Evolutionary conservation across 192 early-diverging fungal genomes (phyloP), one percentile per base, ranked within the genome.

Genomic region (Gonapodya prolifera): DNA sequence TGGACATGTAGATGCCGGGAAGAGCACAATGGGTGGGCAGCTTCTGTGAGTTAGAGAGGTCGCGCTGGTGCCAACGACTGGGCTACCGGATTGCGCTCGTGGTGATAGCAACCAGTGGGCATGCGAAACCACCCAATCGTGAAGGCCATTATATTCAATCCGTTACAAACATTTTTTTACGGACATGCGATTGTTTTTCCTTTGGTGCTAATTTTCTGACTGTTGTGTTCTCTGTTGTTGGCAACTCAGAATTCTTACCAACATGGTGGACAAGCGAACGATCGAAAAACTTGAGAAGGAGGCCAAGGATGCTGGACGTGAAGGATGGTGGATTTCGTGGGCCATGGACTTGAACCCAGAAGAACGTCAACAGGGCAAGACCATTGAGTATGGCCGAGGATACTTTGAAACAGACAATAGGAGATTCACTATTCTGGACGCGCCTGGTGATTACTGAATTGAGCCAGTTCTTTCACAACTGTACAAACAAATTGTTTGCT

Each of bases 271-370:
- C 82, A 96, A 98, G 89, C 91, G 98, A 82, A 98, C 96, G 2
- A 89, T 99, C 92, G 98, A 99, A 82, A 99, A 99, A 81, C 97
- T 96, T 84, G 95, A 99, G 86, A 92, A 91, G 82, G 98, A 99
- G 81, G 98, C 98, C 80, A 96, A 96, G 86, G 98, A 98, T 81
- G 90, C 90, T 34, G 95, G 95, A 74, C 90, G 96, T 81, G 98
- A 99, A 78, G 94, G 95, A 16, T 99, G 96, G 96, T 98, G 96
- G 78, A 86, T 99, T 78, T 97, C 96, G 35, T 99, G 96, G 96
- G 98, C 95, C 33, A 87, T 99, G 70, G 98, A 99, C 85, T 91
- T 95, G 76, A 98, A 96, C 85, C 85, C 87, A 75, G 98, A 99
- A 84, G 98, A 99, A 82, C 90, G 98, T 29, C 8, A 2, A 70